Percentiles rank a stretch among this genome's conserved stretches.
Conservation (phyloP, 2,329 filamentous ascomycete species). For the Aspergillus arachidicola region DNA sequence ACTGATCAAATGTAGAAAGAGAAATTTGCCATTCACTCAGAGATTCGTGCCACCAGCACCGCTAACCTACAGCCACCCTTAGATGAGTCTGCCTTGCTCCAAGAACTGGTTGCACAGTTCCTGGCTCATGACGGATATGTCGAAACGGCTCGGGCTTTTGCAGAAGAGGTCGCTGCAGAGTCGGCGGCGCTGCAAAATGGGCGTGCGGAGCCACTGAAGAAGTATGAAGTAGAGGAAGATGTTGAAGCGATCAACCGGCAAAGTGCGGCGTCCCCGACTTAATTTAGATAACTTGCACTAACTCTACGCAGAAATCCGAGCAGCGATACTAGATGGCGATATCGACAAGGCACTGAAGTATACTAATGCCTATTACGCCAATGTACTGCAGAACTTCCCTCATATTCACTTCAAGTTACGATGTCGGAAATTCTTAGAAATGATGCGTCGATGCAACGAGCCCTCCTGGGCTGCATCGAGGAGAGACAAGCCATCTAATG, state of each 20-base stretch:
- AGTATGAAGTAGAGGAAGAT: conserved; percentile 74
- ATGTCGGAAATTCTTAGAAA: conserved; percentile 92
- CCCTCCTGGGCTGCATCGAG: conserved; percentile 48
- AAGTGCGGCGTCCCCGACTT: conserved; percentile 56
- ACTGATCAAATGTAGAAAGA: conserved; percentile 54
- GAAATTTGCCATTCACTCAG: conserved; percentile 58
- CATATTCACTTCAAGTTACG: conserved; percentile 85
- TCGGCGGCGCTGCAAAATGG: conserved; percentile 68
- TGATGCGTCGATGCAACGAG: conserved; percentile 77
- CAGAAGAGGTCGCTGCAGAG: conserved; percentile 75
- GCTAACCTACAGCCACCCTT: conserved; percentile 63
- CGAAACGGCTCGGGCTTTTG: conserved; percentile 87
- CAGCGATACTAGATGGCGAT: conserved; percentile 85
- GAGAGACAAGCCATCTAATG: conserved; percentile 42
- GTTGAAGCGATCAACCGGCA: conserved; percentile 84
- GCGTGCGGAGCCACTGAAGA: conserved; percentile 54
- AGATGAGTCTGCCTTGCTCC: conserved; percentile 76
- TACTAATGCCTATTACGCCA: conserved; percentile 76
- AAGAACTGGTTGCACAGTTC: conserved; percentile 83
- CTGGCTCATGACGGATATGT: conserved; percentile 94
- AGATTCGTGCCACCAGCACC: conserved; percentile 64
- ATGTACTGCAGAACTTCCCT: conserved; percentile 76
- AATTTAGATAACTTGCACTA: background rate
- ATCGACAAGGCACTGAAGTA: conserved; percentile 87
- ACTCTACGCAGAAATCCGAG: conserved; percentile 69